Evolutionary conservation across 768 basidiomycete species (phyloP).

Genomic region (Cyclocybe aegerita): DNA sequence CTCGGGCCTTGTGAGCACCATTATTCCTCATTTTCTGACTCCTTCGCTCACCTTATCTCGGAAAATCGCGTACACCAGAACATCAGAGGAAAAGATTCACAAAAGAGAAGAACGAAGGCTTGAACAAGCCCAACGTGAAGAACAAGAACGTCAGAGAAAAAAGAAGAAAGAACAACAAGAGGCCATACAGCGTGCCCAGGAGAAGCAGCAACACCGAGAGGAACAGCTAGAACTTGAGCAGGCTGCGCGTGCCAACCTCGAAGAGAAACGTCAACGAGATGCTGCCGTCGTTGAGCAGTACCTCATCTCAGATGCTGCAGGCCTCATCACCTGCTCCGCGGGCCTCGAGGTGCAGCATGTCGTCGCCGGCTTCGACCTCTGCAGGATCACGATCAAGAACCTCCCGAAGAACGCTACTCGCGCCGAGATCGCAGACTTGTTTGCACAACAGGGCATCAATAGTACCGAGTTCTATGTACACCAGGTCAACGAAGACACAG

Average conservation of each 20-base stretch:
- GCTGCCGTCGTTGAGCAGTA: conserved; percentile 41
- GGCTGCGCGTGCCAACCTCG: too few relatives aligned
- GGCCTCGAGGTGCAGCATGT: conserved; percentile 46
- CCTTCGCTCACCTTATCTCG: too few relatives aligned
- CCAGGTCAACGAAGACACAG: too few relatives aligned
- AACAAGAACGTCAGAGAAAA: conserved; percentile 7
- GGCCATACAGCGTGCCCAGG: too few relatives aligned
- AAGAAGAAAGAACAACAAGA: conserved; percentile 16
- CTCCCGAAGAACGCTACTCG: conserved; percentile 40
- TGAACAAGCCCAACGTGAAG: conserved; percentile 7
- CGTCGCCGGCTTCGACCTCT: conserved; percentile 52
- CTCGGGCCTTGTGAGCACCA: too few relatives aligned
- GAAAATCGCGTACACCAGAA: too few relatives aligned
- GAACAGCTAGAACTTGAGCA: too few relatives aligned
- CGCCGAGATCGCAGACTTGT: conserved; percentile 41
- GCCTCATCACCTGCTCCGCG: conserved; percentile 48
- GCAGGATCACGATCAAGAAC: conserved; percentile 43
- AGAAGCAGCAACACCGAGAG: conserved; percentile 10
- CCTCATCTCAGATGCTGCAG: conserved; percentile 45
- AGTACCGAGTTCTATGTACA: conserved; percentile 28
- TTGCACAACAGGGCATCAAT: conserved; percentile 43
- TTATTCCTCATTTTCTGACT: too few relatives aligned
- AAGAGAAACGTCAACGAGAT: too few relatives aligned
- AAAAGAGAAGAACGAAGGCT: too few relatives aligned
- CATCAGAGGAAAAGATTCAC: too few relatives aligned